These are phyloP conservation scores for Colletotrichum tanaceti DNA, from an alignment of 2,329 filamentous ascomycete genomes.

Conservation along the genomic window DNA sequence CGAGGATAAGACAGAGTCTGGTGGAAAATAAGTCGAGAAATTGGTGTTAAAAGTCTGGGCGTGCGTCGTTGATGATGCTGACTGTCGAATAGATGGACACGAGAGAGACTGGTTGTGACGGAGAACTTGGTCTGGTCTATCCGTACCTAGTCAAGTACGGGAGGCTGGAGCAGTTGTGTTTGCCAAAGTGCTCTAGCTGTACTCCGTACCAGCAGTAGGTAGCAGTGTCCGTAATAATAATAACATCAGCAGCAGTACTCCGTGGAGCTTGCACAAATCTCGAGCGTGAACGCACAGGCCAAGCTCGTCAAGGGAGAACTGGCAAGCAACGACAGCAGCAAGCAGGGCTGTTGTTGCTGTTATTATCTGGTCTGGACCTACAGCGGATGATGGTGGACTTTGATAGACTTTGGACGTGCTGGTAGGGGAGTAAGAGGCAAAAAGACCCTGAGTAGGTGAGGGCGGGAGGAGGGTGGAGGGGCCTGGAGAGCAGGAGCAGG, in stretches of 20 bases:
- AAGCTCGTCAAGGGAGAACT: conserved; percentile 3
- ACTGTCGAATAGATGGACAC: not conserved
- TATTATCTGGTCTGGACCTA: conserved; percentile 2
- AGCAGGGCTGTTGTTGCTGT: conserved; percentile 11
- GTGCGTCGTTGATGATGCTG: conserved; percentile 24
- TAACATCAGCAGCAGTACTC: not conserved
- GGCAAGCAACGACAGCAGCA: conserved; percentile 27
- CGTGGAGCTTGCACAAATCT: conserved; percentile 26
- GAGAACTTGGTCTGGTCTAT: conserved; percentile 27
- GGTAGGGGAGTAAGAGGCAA: not conserved
- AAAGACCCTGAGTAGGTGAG: not conserved
- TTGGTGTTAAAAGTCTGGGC: conserved; percentile 31
- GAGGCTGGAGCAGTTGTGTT: not conserved
- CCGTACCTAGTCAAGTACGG: too few relatives aligned
- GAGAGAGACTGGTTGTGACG: conserved; percentile 9
- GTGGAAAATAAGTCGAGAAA: conserved; percentile 26
- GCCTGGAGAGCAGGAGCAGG: conserved; percentile 25
- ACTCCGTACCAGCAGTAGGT: too few relatives aligned
- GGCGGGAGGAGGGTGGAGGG: conserved; percentile 18
- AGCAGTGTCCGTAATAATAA: not conserved
- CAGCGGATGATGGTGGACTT: not conserved
- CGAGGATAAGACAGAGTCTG: conserved; percentile 26
- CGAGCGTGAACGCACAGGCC: conserved; percentile 32
- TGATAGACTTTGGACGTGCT: conserved; percentile 3
- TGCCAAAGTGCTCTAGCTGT: conserved; percentile 2